Conservation (phyloP, 1,139 yeast genomes). For the Suhomyces yuchorum region DNA sequence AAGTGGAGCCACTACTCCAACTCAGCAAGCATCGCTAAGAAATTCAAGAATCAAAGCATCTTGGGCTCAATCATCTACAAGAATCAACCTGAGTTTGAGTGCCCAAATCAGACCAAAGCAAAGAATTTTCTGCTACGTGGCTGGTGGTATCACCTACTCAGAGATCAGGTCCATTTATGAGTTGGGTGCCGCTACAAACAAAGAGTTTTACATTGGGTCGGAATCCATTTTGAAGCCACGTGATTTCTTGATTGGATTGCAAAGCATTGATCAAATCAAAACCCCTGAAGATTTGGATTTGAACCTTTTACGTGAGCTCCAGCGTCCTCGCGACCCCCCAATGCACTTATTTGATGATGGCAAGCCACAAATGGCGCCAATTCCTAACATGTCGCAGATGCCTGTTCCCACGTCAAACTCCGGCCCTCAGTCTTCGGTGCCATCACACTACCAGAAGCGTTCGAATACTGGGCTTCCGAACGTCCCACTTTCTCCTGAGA, state of each 20-base stretch:
- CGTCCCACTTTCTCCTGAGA: constrained; percentile 18
- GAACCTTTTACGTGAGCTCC: constrained; percentile 30
- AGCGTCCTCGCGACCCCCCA: constrained; percentile 36
- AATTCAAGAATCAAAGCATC: constrained; percentile 78
- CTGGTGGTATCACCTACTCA: constrained; percentile 88
- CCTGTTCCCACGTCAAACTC: background rate
- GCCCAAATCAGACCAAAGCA: constrained; percentile 53
- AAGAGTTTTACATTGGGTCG: constrained; percentile 82
- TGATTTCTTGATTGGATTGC: constrained; percentile 50
- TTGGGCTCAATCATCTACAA: constrained; percentile 66
- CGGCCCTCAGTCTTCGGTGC: background rate
- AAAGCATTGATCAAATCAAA: constrained; percentile 42
- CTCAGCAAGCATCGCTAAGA: constrained; percentile 49
- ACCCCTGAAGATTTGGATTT: constrained; percentile 37
- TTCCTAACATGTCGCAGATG: constrained; percentile 4
- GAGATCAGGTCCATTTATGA: constrained; percentile 81
- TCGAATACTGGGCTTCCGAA: constrained; percentile 12
- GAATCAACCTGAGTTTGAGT: constrained; percentile 23
- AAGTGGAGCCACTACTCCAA: constrained; percentile 8
- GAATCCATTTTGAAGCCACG: constrained; percentile 74
- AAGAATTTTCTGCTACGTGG: constrained; percentile 74
- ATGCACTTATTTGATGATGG: constrained; percentile 33
- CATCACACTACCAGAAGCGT: constrained; percentile 27
- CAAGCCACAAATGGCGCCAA: constrained; percentile 19
- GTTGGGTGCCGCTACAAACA: constrained; percentile 59